Base-by-base conservation (phyloP, 2,329 filamentous ascomycete species). In the Fusarium oxysporum region DNA sequence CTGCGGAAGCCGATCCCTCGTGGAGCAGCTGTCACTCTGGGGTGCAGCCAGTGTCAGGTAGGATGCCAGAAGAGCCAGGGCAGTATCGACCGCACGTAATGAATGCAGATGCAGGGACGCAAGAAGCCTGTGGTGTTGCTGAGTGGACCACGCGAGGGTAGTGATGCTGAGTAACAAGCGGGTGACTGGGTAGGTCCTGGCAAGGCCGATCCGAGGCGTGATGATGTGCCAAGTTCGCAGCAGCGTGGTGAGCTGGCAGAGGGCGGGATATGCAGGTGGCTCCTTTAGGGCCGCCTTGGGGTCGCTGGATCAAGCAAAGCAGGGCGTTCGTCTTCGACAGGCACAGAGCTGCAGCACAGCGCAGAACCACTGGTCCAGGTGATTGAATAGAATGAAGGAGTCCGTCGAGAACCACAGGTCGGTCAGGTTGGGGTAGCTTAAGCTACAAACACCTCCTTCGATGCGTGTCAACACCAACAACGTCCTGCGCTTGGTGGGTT, bases 211-310 rank as follows among this genome's bases (percentile, higher is more conserved):
- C 75, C 71, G 70, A 71, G 71, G 75, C 73, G 69, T 72, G 72
- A 71, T 72, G 70, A 75, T 63, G 72, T 77, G 76, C 70, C 71
- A 76, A 71, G 74, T 77, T 76, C 76, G 77, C 68, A 72, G 69
- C 70, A 74, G 73, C 72, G 73, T 75, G 74, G 70, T 78, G 78
- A 79, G 75, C 76, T 78, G 78, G 78, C 77, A 79, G 76, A 72
- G 68, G 68, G 74, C 73, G 75, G 74, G 65, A 72, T 79, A 80
- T 81, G 79, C 79, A 81, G 68, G 78, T 80, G 74, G 78, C 79
- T 80, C 73, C 70, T 80, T 81, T 79, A 28, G 77, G 79, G 72
- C 61, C 69, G 72, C 61, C 62, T 75, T 61, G 57, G 72, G 71
- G 67, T 67, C 73, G 65, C 65, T 76, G 66, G 72, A 74, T 76